These are phyloP conservation scores for Aspergillus sp. DNA, from an alignment of 2,329 filamentous ascomycete species.

Conservation along the genomic window DNA sequence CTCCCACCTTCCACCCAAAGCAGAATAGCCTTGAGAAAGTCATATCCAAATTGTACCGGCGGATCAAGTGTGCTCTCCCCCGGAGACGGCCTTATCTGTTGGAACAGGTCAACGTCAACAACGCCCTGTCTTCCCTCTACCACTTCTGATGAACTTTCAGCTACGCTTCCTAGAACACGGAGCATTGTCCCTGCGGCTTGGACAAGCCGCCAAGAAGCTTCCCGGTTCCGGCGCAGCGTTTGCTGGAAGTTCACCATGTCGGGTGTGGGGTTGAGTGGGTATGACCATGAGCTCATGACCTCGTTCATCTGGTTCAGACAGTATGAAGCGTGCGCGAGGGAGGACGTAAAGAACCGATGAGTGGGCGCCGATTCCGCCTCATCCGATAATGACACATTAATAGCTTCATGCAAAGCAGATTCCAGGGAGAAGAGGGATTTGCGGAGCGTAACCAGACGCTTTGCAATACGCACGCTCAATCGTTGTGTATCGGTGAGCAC, in stretches of 20 bases:
- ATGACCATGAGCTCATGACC: slow-evolving; percentile 50
- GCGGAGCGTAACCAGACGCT: slow-evolving; percentile 48
- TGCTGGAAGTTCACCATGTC: slow-evolving; percentile 51
- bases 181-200: slow-evolving; percentile 56
- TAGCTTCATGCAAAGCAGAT: slow-evolving; percentile 24
- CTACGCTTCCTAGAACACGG: slow-evolving; percentile 48
- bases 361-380: slow-evolving; percentile 25
- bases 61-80: slow-evolving; percentile 35
- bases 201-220: slow-evolving; percentile 53
- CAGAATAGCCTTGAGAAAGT: slow-evolving; percentile 58
- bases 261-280: slow-evolving; percentile 50
- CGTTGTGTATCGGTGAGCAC: slow-evolving; percentile 48
- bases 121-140: slow-evolving; percentile 13
- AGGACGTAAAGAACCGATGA: slow-evolving; percentile 34
- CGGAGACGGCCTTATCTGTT: slow-evolving; percentile 43
- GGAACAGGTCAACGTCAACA: slow-evolving; percentile 40
- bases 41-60: slow-evolving; percentile 54
- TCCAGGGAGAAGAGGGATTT: slow-evolving; percentile 51
- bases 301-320: slow-evolving; percentile 53
- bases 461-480: slow-evolving; percentile 51
- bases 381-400: slow-evolving; percentile 14
- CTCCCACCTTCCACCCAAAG: slow-evolving; percentile 57
- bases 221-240: slow-evolving; percentile 50
- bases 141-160: slow-evolving; percentile 39
- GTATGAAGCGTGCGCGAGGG: slow-evolving; percentile 38